Base-by-base conservation (phyloP, 768 basidiomycete species). In the Mycena crocata region DNA sequence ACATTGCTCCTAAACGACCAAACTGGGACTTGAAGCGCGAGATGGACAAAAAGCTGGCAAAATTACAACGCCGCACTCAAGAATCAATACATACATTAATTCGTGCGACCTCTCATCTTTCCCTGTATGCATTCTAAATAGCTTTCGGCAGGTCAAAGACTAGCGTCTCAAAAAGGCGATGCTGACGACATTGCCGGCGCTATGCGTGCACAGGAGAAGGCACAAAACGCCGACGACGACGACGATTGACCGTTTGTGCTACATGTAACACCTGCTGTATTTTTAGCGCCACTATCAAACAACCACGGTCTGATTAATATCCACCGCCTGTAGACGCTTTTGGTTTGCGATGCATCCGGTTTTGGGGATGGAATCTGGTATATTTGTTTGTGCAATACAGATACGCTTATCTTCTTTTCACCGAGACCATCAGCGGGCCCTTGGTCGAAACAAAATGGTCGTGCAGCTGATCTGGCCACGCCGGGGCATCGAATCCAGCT, bases 21-120 rank as follows among this genome's bases (percentile, higher is more conserved):
- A 99, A 97, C 79, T 97, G 95, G 96, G 95, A 97, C 77, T 83
- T 98, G 73, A 96, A 96, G 78, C 89, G 95, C 62, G 95, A 98
- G 73, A 89, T 96, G 81, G 94, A 96, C 62, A 94, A 92, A 82
- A 95, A 94, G 76, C 78, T 95, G 50, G 86, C 90, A 10, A 96
- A 90, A 75, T 83, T 99, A n/a, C 96, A 98, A 73, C 82, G 94
- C 71, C 91, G 89, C 79, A 98, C 95, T 2, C 93, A 96, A 67
- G 93, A 96, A 77, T 89, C 96, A 7, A 93, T 98, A 67, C 94
- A 96, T 73, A 93, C 90, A 3, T 86, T 98, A 24, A 98, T 98
- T 73, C 91, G 97, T 98, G 72, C 75, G 95, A 85, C 55, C 52
- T 34, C 21, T 28, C 31, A 7, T 56, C 19, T 32, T 24, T 42